These are phyloP conservation scores for Gryganskiella cystojenkinii DNA, from an alignment of 192 early-diverging fungal genomes.

Conservation along the genomic window DNA sequence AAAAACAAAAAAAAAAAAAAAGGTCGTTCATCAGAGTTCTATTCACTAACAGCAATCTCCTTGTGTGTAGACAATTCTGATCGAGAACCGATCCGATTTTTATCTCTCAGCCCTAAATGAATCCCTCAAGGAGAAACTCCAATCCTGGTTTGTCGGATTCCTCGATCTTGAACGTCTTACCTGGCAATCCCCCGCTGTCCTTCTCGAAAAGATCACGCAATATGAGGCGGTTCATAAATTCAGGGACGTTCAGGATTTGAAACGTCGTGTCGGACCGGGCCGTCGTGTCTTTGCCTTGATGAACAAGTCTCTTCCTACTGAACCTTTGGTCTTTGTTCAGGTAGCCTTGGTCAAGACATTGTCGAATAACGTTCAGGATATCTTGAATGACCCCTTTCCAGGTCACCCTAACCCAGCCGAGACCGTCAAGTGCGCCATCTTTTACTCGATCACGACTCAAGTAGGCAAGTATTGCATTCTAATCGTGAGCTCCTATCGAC, in stretches of 20 bases:
- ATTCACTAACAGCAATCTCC: not conserved
- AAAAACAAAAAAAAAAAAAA: too few relatives aligned
- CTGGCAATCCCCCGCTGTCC: conserved; percentile 81
- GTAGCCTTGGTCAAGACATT: conserved; percentile 79
- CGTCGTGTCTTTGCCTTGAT: conserved; percentile 90
- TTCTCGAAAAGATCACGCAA: conserved; percentile 86
- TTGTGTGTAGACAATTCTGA: conserved; percentile 17
- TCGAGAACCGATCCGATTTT: conserved; percentile 54
- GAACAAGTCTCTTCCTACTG: conserved; percentile 77
- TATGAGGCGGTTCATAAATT: conserved; percentile 95
- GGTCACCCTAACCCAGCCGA: conserved; percentile 29
- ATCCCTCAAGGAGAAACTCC: conserved; percentile 72
- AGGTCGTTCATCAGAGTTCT: too few relatives aligned
- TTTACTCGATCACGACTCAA: conserved; percentile 95
- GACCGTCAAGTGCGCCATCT: conserved; percentile 77
- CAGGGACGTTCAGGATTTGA: conserved; percentile 81
- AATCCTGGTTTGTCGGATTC: conserved; percentile 81
- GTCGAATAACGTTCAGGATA: conserved; percentile 73
- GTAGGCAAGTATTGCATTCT: conserved; percentile 55
- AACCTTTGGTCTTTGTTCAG: conserved; percentile 92
- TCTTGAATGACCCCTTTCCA: conserved; percentile 36
- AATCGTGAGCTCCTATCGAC: not conserved
- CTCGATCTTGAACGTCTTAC: conserved; percentile 85
- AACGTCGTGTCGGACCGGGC: conserved; percentile 72
- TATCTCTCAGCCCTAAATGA: conserved; percentile 70